Conservation (phyloP, 2,329 filamentous ascomycete species). For the Cladosporium sp. region DNA sequence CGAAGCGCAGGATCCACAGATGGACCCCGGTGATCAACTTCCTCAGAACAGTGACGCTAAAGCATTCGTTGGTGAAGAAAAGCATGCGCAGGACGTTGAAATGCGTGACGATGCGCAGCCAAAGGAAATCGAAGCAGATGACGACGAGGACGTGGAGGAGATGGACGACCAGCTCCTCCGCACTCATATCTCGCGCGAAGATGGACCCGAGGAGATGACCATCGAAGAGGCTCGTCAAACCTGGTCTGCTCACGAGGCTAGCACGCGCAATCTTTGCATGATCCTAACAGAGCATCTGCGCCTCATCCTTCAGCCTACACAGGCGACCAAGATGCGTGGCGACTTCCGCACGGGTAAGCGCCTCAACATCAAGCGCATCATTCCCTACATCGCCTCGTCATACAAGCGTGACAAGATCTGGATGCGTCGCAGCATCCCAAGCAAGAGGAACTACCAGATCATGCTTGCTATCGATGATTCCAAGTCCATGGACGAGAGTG, state of each 20-base stretch:
- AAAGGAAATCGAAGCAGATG: conserved; percentile 39
- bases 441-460: conserved; percentile 94
- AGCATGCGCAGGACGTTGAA: conserved; percentile 43
- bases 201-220: conserved; percentile 26
- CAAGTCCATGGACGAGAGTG: conserved; percentile 85
- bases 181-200: conserved; percentile 63
- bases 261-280: conserved; percentile 83
- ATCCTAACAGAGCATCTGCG: conserved; percentile 92
- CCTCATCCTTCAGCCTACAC: conserved; percentile 89
- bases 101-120: conserved; percentile 32
- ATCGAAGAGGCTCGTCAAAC: conserved; percentile 66
- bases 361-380: conserved; percentile 99
- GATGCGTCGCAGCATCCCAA: conserved; percentile 91
- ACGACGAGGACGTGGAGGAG: conserved; percentile 43
- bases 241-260: conserved; percentile 82
- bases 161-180: conserved; percentile 65
- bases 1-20: conserved; percentile 41
- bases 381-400: conserved; percentile 95
- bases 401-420: conserved; percentile 99
- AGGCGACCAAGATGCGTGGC: conserved; percentile 93
- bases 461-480: conserved; percentile 96
- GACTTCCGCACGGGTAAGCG: conserved; percentile 97
- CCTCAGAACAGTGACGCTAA: conserved; percentile 40
- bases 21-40: conserved; percentile 30
- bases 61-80: conserved; percentile 51